Conservation (phyloP, 2,329 filamentous ascomycete species). For the Neonectria faginata region DNA sequence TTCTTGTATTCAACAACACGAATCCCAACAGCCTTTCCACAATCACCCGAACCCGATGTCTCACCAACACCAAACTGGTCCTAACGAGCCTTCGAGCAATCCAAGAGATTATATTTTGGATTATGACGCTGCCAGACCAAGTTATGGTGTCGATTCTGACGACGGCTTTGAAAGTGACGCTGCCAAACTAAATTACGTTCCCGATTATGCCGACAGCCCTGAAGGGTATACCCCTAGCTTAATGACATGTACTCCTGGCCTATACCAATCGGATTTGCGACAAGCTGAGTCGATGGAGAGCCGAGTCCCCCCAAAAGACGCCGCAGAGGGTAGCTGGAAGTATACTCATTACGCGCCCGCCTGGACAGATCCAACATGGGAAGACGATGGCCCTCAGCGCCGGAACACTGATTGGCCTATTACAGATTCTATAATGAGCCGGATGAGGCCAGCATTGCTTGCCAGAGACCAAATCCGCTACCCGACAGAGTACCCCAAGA, state of each 20-base stretch:
- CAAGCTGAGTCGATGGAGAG: not conserved
- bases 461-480: slow-evolving; percentile 37
- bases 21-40: too few relatives aligned
- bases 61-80: not conserved
- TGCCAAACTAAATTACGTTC: not conserved
- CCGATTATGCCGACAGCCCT: not conserved
- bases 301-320: slow-evolving; percentile 3
- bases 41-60: not conserved
- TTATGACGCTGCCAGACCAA: too few relatives aligned
- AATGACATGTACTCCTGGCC: not conserved
- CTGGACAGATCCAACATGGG: slow-evolving; percentile 47
- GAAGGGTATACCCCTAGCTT: not conserved
- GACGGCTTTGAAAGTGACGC: not conserved
- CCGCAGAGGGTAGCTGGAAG: slow-evolving; percentile 19
- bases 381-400: slow-evolving; percentile 35
- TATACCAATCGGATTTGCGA: not conserved
- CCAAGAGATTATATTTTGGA: not conserved
- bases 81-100: not conserved
- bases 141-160: not conserved
- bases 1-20: not conserved
- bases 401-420: slow-evolving; percentile 30
- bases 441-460: slow-evolving; percentile 42
- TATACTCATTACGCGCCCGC: slow-evolving; percentile 37
- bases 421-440: slow-evolving; percentile 32
- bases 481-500: slow-evolving; percentile 45